phyloP scores from a whole-genome alignment of 2,329 filamentous ascomycete genomes.

The Colletotrichum sp. region DNA sequence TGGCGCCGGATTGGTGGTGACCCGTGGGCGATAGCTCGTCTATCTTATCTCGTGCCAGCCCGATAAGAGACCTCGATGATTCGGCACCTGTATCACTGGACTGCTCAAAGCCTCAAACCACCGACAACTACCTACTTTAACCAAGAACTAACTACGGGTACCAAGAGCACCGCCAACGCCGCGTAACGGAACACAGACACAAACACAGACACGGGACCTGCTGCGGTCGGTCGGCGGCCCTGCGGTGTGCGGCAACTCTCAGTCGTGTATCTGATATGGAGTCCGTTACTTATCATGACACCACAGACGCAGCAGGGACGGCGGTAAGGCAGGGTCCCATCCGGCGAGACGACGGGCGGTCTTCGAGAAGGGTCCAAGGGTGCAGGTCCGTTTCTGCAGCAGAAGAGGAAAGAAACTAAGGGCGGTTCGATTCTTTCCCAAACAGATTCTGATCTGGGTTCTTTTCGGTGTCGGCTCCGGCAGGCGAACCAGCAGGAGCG shows the following conservation, averaged over 20 bases:
- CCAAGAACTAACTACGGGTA: neutral
- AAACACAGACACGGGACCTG: neutral
- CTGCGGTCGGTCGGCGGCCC: neutral
- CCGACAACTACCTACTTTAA: neutral
- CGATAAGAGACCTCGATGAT: neutral
- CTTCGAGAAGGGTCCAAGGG: conserved; percentile 1
- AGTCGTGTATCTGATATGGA: neutral
- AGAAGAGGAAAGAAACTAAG: neutral
- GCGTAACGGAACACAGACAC: neutral
- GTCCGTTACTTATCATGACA: neutral
- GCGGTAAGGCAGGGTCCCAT: neutral
- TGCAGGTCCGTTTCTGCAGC: neutral
- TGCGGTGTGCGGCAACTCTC: neutral
- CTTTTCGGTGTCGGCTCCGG: neutral
- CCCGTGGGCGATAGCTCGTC: neutral
- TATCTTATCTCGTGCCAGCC: neutral
- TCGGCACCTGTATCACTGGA: neutral
- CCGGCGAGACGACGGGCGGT: neutral
- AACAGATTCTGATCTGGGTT: neutral
- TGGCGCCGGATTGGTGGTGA: neutral
- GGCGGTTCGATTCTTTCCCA: no score
- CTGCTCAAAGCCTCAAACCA: neutral
- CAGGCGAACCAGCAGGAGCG: neutral
- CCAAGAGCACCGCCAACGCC: neutral
- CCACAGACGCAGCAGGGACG: conserved; percentile 9